These are phyloP conservation scores for Picea sitchensis DNA, from an alignment of 75 land plant species.

Conservation along the genomic window DNA sequence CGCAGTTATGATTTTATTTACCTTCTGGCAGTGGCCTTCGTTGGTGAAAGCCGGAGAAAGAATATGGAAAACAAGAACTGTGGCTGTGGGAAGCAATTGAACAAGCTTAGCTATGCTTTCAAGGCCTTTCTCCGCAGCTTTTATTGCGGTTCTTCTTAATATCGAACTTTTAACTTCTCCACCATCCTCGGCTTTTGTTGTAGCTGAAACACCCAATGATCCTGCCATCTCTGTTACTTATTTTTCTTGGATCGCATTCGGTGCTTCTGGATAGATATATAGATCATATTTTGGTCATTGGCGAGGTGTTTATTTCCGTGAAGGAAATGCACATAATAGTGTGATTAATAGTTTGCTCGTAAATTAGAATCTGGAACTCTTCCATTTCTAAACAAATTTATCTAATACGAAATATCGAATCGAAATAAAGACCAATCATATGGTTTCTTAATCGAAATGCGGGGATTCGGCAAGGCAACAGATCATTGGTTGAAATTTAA, in stretches of 20 bases:
- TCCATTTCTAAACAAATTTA: no score
- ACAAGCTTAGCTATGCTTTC: conserved; percentile 49
- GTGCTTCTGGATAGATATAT: no score
- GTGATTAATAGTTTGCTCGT: no score
- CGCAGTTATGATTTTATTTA: conserved; percentile 38
- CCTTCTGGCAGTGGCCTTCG: conserved; percentile 36
- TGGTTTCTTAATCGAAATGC: no score
- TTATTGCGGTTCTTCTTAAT: neutral
- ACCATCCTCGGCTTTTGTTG: neutral
- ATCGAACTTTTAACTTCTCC: neutral
- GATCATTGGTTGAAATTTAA: no score
- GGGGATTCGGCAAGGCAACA: no score
- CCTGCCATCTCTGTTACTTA: neutral
- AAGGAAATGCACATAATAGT: no score
- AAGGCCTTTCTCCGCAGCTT: conserved; percentile 43
- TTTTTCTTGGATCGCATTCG: neutral
- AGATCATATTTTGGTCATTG: no score
- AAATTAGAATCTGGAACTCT: no score
- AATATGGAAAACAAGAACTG: conserved; percentile 52
- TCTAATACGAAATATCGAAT: no score
- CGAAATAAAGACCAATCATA: no score
- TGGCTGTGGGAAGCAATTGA: conserved; percentile 64
- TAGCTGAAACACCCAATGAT: neutral
- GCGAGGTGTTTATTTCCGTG: no score
- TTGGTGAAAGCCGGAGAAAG: conserved; percentile 46